Percentiles rank a stretch among this genome's conserved stretches.
phyloP scores from a whole-genome alignment of 1,139 yeast species.

The Candida neerlandica region DNA sequence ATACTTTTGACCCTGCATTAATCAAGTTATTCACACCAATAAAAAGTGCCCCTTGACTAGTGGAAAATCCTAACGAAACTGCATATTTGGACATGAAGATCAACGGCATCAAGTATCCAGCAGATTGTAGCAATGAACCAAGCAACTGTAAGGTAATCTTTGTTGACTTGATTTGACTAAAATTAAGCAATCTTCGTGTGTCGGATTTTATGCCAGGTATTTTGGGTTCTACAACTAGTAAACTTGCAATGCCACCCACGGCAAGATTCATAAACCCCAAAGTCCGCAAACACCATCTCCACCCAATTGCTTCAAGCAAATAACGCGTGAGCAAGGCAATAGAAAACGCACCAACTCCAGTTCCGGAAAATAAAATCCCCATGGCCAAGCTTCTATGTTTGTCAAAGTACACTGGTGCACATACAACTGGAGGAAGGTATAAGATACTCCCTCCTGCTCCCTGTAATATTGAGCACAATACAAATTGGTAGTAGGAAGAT shows the following conservation, averaged over 20 bases:
- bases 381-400: constrained; percentile 42
- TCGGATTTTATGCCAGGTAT: constrained; percentile 21
- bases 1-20: constrained; percentile 41
- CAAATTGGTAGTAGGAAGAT: constrained; percentile 28
- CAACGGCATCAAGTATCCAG: constrained; percentile 44
- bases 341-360: constrained; percentile 45
- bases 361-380: constrained; percentile 45
- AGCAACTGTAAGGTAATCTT: constrained; percentile 29
- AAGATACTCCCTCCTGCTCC: constrained; percentile 41
- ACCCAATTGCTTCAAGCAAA: constrained; percentile 33
- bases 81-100: constrained; percentile 46
- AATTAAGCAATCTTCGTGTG: constrained; percentile 17
- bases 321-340: constrained; percentile 36
- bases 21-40: constrained; percentile 45
- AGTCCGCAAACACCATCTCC: constrained; percentile 42
- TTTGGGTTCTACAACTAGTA: constrained; percentile 22
- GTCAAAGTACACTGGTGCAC: constrained; percentile 41
- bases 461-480: constrained; percentile 28
- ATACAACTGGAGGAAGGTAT: constrained; percentile 43
- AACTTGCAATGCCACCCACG: constrained; percentile 20
- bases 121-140: constrained; percentile 40
- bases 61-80: constrained; percentile 34
- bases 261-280: constrained; percentile 31
- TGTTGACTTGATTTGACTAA: constrained; percentile 21
- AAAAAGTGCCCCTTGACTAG: constrained; percentile 40